A percentile compares a stretch with the other conserved stretches of the same genome.
phyloP scores from a whole-genome alignment of 202 grass and related monocot genomes.

The Brachypodium distachyon region DNA sequence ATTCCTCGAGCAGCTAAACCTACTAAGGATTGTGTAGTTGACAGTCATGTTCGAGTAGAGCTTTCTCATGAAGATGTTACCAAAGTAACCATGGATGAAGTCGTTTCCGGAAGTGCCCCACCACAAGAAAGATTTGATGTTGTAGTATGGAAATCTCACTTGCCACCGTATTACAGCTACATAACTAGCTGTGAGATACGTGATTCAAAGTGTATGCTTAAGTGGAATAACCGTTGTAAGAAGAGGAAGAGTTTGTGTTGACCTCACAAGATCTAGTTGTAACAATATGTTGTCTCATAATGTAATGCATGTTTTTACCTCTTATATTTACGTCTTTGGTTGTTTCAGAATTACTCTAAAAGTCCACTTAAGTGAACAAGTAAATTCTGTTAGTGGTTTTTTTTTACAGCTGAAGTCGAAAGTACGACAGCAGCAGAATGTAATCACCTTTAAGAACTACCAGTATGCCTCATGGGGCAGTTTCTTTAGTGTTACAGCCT shows the following conservation, averaged over 20 bases:
- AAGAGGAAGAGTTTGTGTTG: neutral
- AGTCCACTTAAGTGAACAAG: no score
- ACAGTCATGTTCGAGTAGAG: neutral
- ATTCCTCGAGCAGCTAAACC: neutral
- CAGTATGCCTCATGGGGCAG: neutral
- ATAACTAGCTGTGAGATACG: neutral
- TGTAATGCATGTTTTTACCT: neutral
- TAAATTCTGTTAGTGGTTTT: neutral
- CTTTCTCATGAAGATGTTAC: neutral
- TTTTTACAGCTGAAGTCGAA: neutral
- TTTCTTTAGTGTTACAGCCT: neutral
- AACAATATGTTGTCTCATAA: neutral
- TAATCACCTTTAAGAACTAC: slow-evolving; percentile 4
- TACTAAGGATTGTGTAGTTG: neutral
- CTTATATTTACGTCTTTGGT: neutral
- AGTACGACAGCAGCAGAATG: no score
- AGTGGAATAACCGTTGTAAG: neutral
- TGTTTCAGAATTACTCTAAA: neutral
- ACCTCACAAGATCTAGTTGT: neutral
- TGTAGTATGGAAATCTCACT: neutral
- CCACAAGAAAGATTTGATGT: neutral
- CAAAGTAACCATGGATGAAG: neutral
- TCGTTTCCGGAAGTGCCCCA: neutral
- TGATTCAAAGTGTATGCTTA: neutral
- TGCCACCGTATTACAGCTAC: neutral